These are phyloP conservation scores for Sesbania bispinosa DNA, from an alignment of 306 rosid genomes.

Conservation along the genomic window DNA sequence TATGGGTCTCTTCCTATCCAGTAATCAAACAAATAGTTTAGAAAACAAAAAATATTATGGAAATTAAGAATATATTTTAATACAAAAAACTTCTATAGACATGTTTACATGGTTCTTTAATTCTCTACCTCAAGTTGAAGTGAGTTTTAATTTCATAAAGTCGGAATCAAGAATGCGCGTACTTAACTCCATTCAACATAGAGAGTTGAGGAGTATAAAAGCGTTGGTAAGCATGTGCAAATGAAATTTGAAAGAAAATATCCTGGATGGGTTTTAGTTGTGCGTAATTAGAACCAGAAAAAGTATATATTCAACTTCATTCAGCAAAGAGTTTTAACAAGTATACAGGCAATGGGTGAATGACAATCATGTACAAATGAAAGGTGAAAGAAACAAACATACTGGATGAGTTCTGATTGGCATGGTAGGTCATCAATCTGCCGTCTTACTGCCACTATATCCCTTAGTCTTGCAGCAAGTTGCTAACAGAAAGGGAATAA, in stretches of 20 bases:
- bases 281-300: not conserved
- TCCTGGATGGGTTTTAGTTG: conserved; percentile 13
- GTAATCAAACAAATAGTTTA: too few relatives aligned
- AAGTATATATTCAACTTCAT: conserved; percentile 11
- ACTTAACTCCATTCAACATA: not conserved
- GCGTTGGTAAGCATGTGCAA: not conserved
- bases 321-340: not conserved
- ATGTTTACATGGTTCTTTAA: not conserved
- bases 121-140: not conserved
- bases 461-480: conserved; percentile 58
- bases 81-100: not conserved
- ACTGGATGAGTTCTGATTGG: conserved; percentile 86
- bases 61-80: not conserved
- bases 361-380: not conserved
- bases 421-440: conserved; percentile 69
- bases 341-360: not conserved
- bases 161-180: conserved; percentile 1
- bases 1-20: conserved; percentile 3
- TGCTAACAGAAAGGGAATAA: conserved; percentile 43
- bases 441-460: conserved; percentile 52
- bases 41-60: too few relatives aligned
- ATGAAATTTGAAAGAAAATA: conserved; percentile 29
- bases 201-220: not conserved
- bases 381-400: conserved; percentile 34
- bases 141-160: conserved; percentile 3